Evolutionary conservation across 2,329 filamentous ascomycete species (phyloP).

Genomic region (Xylariaceae sp.): DNA sequence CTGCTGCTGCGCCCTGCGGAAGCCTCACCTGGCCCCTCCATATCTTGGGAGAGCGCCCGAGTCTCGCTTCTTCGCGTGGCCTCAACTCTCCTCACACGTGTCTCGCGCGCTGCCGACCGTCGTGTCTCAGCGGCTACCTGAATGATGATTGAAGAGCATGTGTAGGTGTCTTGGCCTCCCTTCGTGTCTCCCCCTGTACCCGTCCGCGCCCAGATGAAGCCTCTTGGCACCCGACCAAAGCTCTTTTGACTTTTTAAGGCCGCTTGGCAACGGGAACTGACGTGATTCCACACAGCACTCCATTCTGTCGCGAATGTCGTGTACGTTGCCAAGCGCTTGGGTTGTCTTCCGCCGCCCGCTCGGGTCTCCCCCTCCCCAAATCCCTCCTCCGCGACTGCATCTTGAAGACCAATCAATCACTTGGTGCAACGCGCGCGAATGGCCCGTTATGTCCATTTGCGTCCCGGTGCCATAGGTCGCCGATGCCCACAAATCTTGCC

Average conservation of each 20-base stretch:
- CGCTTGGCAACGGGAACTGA: slow-evolving; percentile 25
- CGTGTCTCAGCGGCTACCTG: slow-evolving; percentile 16
- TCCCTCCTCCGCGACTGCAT: too few relatives aligned
- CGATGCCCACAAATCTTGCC: too few relatives aligned
- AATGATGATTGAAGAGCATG: slow-evolving; percentile 20
- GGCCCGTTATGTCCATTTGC: too few relatives aligned
- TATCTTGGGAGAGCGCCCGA: neutral
- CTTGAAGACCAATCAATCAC: too few relatives aligned
- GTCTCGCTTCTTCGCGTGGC: neutral
- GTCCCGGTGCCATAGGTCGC: too few relatives aligned
- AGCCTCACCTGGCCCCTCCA: slow-evolving; percentile 2
- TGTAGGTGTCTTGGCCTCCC: slow-evolving; percentile 9
- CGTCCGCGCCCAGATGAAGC: slow-evolving; percentile 5
- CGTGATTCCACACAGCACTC: slow-evolving; percentile 25
- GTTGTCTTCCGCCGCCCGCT: too few relatives aligned
- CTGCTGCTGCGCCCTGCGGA: too few relatives aligned
- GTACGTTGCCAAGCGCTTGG: slow-evolving; percentile 25
- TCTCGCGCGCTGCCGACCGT: slow-evolving; percentile 5
- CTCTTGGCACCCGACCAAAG: slow-evolving; percentile 26
- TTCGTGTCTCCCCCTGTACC: slow-evolving; percentile 6
- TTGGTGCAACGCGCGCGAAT: too few relatives aligned
- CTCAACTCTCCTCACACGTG: neutral
- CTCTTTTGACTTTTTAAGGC: slow-evolving; percentile 16
- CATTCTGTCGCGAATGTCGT: slow-evolving; percentile 28
- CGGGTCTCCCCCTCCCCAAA: too few relatives aligned